Evolutionary conservation across 192 early-diverging fungal genomes (phyloP).

Genomic region (Coemansia sp.): DNA sequence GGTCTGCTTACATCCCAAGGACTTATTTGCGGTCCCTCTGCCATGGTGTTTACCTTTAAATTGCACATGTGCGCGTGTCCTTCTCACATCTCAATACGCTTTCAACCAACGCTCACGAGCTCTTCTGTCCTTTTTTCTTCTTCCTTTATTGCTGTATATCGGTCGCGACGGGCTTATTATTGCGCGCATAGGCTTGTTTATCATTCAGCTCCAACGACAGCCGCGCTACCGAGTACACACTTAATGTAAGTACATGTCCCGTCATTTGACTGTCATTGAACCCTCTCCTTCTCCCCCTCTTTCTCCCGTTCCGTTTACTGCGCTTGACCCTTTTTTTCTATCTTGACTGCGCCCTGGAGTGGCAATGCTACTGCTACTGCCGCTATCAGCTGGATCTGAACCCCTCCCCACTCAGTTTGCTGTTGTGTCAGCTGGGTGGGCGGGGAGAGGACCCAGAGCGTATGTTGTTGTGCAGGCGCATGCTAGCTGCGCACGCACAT

Average conservation of each 20-base stretch:
- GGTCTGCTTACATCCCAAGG: background rate
- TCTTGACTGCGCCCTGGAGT: conserved; percentile 4
- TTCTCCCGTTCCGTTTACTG: background rate
- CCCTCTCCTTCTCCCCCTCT: background rate
- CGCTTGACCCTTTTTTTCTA: conserved; percentile 3
- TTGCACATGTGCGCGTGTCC: background rate
- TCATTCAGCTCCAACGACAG: background rate
- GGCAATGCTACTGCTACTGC: conserved; percentile 6
- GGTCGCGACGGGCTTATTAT: background rate
- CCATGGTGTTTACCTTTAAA: conserved; percentile 4
- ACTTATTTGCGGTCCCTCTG: background rate
- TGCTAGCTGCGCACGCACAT: conserved; percentile 5
- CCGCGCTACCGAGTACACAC: background rate
- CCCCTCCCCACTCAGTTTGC: background rate
- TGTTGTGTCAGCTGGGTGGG: conserved; percentile 5
- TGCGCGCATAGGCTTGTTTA: background rate
- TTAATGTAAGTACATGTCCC: background rate
- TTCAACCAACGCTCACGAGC: background rate
- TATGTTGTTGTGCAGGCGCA: background rate
- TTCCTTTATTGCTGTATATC: background rate
- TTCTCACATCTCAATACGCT: background rate
- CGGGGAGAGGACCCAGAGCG: background rate
- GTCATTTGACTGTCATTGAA: background rate
- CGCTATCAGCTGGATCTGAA: conserved; percentile 3
- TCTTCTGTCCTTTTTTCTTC: background rate